Conservation (phyloP, 2,329 filamentous ascomycete species). For the Aspergillus ustus region DNA sequence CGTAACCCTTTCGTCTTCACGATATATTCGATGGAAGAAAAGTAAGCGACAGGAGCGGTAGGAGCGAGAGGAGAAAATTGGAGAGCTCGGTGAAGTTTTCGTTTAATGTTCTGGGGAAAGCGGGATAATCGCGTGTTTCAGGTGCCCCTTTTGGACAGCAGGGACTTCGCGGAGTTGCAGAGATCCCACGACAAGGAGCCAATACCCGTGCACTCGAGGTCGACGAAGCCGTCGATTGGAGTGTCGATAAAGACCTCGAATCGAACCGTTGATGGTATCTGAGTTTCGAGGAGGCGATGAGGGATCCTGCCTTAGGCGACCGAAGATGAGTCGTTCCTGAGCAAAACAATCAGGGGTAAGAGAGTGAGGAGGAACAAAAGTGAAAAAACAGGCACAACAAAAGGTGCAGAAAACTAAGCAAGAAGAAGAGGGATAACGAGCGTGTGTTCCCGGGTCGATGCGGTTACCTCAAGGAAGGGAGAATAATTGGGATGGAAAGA, state of each 20-base stretch:
- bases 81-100: constrained; percentile 10
- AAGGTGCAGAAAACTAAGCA: constrained; percentile 13
- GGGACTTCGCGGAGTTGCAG: constrained; percentile 21
- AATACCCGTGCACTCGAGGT: not conserved
- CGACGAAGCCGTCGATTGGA: not conserved
- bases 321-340: not conserved
- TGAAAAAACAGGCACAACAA: constrained; percentile 9
- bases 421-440: constrained; percentile 18
- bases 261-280: not conserved
- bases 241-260: not conserved
- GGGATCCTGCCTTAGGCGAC: not conserved
- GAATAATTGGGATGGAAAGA: constrained; percentile 9
- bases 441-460: constrained; percentile 18
- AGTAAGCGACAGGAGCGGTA: not conserved
- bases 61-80: constrained; percentile 14
- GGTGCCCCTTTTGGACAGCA: constrained; percentile 25
- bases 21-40: not conserved
- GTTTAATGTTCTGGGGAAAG: constrained; percentile 19
- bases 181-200: constrained; percentile 9
- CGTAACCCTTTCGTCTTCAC: constrained; percentile 37
- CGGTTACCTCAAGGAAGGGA: constrained; percentile 17
- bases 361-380: constrained; percentile 12
- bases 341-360: constrained; percentile 12
- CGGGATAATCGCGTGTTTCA: constrained; percentile 28
- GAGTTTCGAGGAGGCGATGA: not conserved